Percentiles rank a stretch among this genome's conserved stretches.
Evolutionary conservation across 352 stramenopile species (phyloP).

Genomic region (Phytophthora quininea): DNA sequence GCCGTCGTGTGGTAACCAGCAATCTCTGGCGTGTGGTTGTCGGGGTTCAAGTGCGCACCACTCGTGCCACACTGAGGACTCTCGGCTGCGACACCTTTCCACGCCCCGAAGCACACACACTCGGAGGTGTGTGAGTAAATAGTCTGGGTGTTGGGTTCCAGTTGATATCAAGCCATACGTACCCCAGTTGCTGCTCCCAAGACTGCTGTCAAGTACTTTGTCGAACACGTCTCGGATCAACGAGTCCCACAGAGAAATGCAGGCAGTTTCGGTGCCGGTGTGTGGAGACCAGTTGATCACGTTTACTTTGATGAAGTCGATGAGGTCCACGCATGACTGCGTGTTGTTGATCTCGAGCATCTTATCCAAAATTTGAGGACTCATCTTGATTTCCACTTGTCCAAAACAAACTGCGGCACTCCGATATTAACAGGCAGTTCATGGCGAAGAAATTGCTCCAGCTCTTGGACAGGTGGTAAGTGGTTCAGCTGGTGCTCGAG

Average conservation of each 20-base stretch:
- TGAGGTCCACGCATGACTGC: neutral
- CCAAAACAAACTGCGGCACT: neutral
- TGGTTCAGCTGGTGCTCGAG: neutral
- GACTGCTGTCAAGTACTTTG: neutral
- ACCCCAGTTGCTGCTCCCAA: neutral
- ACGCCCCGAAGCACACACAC: neutral
- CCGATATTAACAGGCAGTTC: neutral
- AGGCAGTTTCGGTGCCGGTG: neutral
- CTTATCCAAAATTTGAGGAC: neutral
- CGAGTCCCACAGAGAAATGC: neutral
- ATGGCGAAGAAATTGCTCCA: neutral
- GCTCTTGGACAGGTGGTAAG: neutral
- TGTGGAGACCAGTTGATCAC: neutral
- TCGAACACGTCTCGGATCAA: neutral
- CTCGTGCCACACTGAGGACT: slow-evolving; percentile 7
- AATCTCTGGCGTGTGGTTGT: slow-evolving; percentile 2
- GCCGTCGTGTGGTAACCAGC: slow-evolving; percentile 3
- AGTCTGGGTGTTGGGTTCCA: neutral
- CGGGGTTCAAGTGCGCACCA: slow-evolving; percentile 2
- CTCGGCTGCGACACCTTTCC: slow-evolving; percentile 1
- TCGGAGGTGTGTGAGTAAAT: neutral
- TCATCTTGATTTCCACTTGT: neutral
- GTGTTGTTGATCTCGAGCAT: neutral
- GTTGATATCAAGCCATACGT: neutral
- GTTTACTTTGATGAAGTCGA: neutral